phyloP scores from a whole-genome alignment of 352 stramenopile species.

The Pythium coloratum region DNA sequence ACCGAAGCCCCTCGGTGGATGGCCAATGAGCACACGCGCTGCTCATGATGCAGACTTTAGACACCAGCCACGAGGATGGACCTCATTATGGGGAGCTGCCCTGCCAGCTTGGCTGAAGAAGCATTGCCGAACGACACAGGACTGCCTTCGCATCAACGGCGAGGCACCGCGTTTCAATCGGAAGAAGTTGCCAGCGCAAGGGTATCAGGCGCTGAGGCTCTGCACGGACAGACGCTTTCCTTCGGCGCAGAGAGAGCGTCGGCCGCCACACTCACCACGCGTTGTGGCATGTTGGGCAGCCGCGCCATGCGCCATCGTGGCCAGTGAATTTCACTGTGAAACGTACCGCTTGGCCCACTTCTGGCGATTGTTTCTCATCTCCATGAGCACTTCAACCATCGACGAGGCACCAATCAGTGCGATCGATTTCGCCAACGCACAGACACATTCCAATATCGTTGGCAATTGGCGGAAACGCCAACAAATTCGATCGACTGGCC shows the following conservation, averaged over 20 bases:
- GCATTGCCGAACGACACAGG: too few relatives aligned
- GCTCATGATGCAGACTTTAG: background rate
- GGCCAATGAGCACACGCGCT: background rate
- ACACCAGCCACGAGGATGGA: background rate
- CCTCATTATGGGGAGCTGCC: background rate
- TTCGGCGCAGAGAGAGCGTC: background rate
- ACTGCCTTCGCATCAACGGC: too few relatives aligned
- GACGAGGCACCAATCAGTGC: conserved; percentile 12
- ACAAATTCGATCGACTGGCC: background rate
- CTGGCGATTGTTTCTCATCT: background rate
- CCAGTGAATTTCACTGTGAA: too few relatives aligned
- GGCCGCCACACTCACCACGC: too few relatives aligned
- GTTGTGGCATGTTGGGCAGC: background rate
- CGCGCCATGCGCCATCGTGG: background rate
- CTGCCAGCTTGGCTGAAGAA: too few relatives aligned
- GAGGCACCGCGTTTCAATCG: background rate
- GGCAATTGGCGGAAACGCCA: conserved; percentile 3
- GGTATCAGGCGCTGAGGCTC: background rate
- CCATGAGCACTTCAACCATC: conserved; percentile 6
- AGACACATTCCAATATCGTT: background rate
- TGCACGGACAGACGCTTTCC: background rate
- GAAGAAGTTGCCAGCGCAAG: background rate
- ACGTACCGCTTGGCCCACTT: background rate
- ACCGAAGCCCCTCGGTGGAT: background rate
- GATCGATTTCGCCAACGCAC: conserved; percentile 14